Evolutionary conservation across 305 asterid species (phyloP).

Genomic region (Ajuga reptans): DNA sequence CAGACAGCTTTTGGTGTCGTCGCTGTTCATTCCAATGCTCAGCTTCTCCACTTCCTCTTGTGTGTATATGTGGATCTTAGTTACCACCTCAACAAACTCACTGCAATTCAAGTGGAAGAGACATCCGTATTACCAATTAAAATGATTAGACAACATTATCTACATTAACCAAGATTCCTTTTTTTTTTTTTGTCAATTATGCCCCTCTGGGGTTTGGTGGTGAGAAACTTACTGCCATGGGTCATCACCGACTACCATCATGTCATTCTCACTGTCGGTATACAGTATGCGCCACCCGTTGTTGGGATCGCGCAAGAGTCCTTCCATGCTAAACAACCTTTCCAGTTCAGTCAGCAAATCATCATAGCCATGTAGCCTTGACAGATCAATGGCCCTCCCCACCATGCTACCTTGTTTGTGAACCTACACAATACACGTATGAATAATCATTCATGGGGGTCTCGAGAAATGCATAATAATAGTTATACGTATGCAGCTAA

Average conservation of each 20-base stretch:
- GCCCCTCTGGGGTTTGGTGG: too few species aligned
- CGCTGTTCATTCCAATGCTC: constrained; percentile 61
- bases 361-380: constrained; percentile 56
- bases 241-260: constrained; percentile 99
- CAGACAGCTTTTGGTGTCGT: constrained; percentile 87
- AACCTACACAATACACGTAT: constrained; percentile 51
- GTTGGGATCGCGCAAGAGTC: constrained; percentile 62
- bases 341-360: constrained; percentile 70
- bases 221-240: constrained; percentile 87
- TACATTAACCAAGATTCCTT: too few species aligned
- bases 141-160: not conserved
- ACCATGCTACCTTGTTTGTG: constrained; percentile 95
- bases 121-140: not conserved
- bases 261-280: constrained; percentile 90
- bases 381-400: constrained; percentile 90
- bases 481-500: not conserved
- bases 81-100: constrained; percentile 72
- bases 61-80: constrained; percentile 83
- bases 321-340: constrained; percentile 81
- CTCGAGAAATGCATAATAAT: not conserved
- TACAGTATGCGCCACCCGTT: constrained; percentile 88
- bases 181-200: too few species aligned
- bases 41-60: constrained; percentile 89
- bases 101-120: constrained; percentile 34
- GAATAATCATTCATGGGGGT: constrained; percentile 9